Evolutionary conservation across 2,329 filamentous ascomycete species (phyloP), one percentile per base, ranked within the genome.

Genomic region (Fusarium nematophilum): DNA sequence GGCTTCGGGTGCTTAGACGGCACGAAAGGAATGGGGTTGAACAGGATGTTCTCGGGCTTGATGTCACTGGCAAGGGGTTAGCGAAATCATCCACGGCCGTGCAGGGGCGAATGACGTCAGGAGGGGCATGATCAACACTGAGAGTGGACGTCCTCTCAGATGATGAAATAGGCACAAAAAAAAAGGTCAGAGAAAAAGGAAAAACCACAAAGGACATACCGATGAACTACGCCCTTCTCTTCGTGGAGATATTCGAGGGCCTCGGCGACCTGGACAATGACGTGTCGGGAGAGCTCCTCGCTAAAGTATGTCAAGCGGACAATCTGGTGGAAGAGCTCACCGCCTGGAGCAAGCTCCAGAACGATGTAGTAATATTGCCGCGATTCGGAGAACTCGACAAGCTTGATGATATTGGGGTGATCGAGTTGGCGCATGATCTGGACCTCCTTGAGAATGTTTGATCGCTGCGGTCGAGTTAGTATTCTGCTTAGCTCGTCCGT

Each of bases 231-330:
- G 51, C 95, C 95, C 64, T 90, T 92, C 69, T 95, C 92, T 72
- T 98, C 95, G 69, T 99, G 95, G 57, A 99, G 77, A 73, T 98
- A 98, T 71, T 94, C 90, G 48, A 99, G 82, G 11, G 95, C 94
- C 68, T 96, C 88, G n/a, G 95, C 95, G 13, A 99, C 95, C 73
- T 98, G 94, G 4, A 88, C 81, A 68, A 99, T 99, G 70, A 98
- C 94, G 74, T 98, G 95, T 65, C 95, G 86, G 47, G 93, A 96
- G 2, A 99, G 83, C 42, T 97, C 90, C 75, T 99, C 95, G 79
- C 94, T 98, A 74, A 99, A 99, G 75, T 98, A 99, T 11, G 95
- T 99, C 73, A 99, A 86, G 65, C 94, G 90, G 45, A 99, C 95
- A 68, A 99, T 98, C 75, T 98, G 94, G 75, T 99, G 95, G 82